Base-by-base conservation (phyloP, 225 moss, liverwort and hornwort genomes). In the Climacium dendroides region DNA sequence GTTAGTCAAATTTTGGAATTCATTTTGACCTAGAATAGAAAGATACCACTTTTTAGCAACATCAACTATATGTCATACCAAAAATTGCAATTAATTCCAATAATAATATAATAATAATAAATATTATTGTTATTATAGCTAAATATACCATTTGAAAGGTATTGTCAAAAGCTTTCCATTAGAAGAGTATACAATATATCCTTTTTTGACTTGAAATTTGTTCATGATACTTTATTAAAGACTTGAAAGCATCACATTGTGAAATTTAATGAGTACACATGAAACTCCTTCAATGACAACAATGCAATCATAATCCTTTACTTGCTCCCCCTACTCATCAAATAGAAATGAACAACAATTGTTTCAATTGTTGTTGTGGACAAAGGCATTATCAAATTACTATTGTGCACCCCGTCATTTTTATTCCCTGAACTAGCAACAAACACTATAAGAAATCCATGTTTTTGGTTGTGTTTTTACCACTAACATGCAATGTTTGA, bases 141-240 rank as follows among this genome's bases (percentile, higher is more conserved):
- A 45, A 45, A 29, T 45, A 45, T 17, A 72, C 2, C 15, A 16
- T 72, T 72, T 72, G 9, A 26, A 71, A 71, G 26, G 5, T 41
- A 41, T 26, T 4, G 3, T 1, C 3, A 17, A 72, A 10, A 47
- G 8, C 17, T 29, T 72, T 72, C 18, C 2, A 72, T 10, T 1
- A 18, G 0, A 45, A 15, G 15, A 70, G 8, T 5, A 17, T 10
- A 29, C 11, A 22, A 34, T 10, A 5, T 39, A 14, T 25, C 15
- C 8, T 25, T 39, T 32, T 13, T 13, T 4, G 25, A 5, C 7
- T 43, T 26, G 16, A 70, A 70, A 26, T 71, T 0, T 3, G 1
- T 8, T 25, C 0, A 0, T 15, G 15, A 41, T 15, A 70, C 41
- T 70, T 2, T 0, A 0, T 1, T 10, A 16, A 30, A 19, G 6